Conservation (phyloP, 139 green algal genomes). For the Marvania coccoides region DNA sequence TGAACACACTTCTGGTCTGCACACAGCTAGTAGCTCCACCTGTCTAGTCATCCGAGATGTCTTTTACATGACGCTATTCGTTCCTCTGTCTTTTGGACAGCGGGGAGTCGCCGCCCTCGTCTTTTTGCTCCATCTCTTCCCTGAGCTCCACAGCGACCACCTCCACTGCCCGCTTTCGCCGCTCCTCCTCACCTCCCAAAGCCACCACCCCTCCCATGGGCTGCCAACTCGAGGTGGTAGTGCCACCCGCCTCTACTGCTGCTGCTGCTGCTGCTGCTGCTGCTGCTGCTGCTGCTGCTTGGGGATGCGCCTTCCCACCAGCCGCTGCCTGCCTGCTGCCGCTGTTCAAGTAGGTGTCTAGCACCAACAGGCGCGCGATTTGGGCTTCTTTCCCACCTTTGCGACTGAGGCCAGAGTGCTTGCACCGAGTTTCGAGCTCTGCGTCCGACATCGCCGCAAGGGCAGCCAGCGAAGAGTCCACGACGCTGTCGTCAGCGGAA, state of each 20-base stretch:
- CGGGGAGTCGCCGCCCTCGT: too few species aligned
- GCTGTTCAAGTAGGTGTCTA: slow-evolving; percentile 44
- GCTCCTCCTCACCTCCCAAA: too few species aligned
- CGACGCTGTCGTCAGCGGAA: background rate
- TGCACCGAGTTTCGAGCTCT: slow-evolving; percentile 58
- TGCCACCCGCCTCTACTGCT: background rate
- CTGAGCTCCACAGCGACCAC: too few species aligned
- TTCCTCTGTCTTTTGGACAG: too few species aligned
- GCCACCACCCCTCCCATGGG: background rate
- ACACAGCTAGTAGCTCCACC: too few species aligned
- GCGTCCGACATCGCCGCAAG: slow-evolving; percentile 47
- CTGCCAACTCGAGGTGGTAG: background rate
- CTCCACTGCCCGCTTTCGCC: too few species aligned
- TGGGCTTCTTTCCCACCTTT: slow-evolving; percentile 35
- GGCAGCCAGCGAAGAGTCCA: slow-evolving; percentile 15
- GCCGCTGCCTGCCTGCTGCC: background rate
- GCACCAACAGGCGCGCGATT: slow-evolving; percentile 32
- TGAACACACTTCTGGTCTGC: too few species aligned
- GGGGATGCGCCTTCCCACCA: background rate
- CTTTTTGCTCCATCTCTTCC: too few species aligned
- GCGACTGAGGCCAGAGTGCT: slow-evolving; percentile 42
- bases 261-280: background rate
- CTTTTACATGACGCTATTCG: too few species aligned
- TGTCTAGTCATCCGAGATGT: too few species aligned
- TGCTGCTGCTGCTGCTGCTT: background rate